Percentiles rank a stretch among this genome's conserved stretches.
phyloP scores from a whole-genome alignment of 495 filamentous ascomycete genomes.

The Friedmanniomyces simplex region DNA sequence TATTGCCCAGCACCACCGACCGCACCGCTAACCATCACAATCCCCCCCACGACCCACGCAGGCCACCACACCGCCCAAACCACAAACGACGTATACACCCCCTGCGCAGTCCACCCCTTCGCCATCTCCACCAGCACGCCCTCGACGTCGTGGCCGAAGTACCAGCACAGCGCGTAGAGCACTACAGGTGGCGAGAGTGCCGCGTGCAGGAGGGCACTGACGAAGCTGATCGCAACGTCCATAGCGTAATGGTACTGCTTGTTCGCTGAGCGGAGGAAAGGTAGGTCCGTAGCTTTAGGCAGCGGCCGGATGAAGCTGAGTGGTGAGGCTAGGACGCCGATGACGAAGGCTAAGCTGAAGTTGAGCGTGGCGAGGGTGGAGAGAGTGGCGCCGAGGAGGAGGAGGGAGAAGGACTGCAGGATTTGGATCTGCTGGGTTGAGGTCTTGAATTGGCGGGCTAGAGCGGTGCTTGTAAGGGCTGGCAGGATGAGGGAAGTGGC shows the following conservation, averaged over 20 bases:
- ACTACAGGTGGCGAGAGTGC: slow-evolving; percentile 56
- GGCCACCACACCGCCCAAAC: slow-evolving; percentile 99
- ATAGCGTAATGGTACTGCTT: not conserved
- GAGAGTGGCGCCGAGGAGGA: slow-evolving; percentile 82
- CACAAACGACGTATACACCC: slow-evolving; percentile 79
- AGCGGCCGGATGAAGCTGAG: slow-evolving; percentile 59
- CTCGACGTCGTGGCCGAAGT: slow-evolving; percentile 36
- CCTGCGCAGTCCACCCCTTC: slow-evolving; percentile 85
- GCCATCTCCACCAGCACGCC: slow-evolving; percentile 62
- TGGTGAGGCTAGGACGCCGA: slow-evolving; percentile 68
- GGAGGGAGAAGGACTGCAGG: slow-evolving; percentile 82
- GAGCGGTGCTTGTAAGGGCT: slow-evolving; percentile 41
- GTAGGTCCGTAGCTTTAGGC: slow-evolving; percentile 1
- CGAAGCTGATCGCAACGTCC: not conserved
- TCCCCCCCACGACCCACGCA: slow-evolving; percentile 63
- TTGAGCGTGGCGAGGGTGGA: slow-evolving; percentile 91
- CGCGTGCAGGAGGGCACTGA: slow-evolving; percentile 28
- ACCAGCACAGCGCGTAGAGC: slow-evolving; percentile 39
- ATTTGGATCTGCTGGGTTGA: slow-evolving; percentile 61
- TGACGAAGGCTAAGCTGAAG: slow-evolving; percentile 79
- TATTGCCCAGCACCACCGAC: too few relatives aligned
- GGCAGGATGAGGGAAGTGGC: slow-evolving; percentile 51
- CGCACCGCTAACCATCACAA: too few relatives aligned
- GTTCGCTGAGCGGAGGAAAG: too few relatives aligned
- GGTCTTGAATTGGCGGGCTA: slow-evolving; percentile 41